phyloP scores from a whole-genome alignment of 2,329 filamentous ascomycete genomes.

The Aspergillaceae sp. region DNA sequence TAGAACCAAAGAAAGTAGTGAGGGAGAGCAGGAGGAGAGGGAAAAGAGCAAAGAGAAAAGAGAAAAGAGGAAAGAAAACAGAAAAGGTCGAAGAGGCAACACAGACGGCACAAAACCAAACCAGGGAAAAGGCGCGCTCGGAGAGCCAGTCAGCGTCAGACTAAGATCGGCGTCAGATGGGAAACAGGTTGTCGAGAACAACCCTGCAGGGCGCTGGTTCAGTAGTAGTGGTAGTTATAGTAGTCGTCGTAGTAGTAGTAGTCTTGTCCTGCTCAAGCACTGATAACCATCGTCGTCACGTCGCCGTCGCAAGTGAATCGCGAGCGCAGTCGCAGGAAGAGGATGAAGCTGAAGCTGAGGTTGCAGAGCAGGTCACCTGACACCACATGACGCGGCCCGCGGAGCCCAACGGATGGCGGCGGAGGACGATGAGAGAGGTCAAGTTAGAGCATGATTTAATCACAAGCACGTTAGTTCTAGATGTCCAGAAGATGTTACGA shows the following conservation, averaged over 20 bases:
- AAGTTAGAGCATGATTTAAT: background rate
- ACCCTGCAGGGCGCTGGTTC: too few species aligned
- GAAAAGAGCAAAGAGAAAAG: conserved; percentile 10
- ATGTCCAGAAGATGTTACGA: background rate
- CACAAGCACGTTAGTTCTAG: background rate
- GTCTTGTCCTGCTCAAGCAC: too few species aligned
- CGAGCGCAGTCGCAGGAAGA: too few species aligned
- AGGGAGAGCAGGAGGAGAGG: conserved; percentile 1
- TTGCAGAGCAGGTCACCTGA: background rate
- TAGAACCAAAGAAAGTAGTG: conserved; percentile 4
- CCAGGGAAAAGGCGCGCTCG: conserved; percentile 1
- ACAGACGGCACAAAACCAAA: conserved; percentile 1
- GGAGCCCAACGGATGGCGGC: background rate
- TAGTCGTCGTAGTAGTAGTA: too few species aligned
- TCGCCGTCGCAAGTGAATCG: too few species aligned
- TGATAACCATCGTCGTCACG: too few species aligned
- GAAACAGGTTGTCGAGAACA: too few species aligned
- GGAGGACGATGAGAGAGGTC: too few species aligned
- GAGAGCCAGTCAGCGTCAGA: background rate
- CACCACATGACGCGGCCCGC: background rate
- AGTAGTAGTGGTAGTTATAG: too few species aligned
- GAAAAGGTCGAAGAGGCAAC: background rate
- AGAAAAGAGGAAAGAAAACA: background rate
- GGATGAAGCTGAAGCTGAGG: too few species aligned
- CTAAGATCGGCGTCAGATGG: background rate